A percentile compares a stretch with the other conserved stretches of the same genome.
Conservation (phyloP, 208 protist species). For the Acanthamoeba lugdunensis region DNA sequence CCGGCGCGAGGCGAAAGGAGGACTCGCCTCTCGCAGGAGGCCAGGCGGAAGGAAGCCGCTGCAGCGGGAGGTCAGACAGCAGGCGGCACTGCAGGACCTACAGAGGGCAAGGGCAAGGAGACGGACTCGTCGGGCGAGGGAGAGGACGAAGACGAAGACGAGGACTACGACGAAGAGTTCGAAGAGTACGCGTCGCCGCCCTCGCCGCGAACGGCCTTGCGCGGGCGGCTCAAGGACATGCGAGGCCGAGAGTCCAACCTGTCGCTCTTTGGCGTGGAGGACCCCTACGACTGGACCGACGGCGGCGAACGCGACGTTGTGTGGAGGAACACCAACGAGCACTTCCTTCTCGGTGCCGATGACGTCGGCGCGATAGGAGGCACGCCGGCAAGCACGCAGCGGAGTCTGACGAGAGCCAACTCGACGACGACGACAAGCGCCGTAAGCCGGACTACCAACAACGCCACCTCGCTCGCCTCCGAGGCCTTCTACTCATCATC, state of each 20-base stretch:
- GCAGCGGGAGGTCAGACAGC: background rate
- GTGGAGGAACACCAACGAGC: background rate
- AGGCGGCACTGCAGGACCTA: background rate
- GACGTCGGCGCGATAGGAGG: background rate
- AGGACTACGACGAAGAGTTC: constrained; percentile 4
- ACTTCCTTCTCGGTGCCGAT: background rate
- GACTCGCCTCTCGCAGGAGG: background rate
- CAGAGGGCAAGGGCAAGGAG: background rate
- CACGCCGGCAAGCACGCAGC: background rate
- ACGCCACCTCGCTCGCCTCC: background rate
- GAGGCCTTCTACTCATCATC: constrained; percentile 19
- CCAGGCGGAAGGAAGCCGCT: background rate
- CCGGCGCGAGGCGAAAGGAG: background rate
- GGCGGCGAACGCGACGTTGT: constrained; percentile 31
- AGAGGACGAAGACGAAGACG: background rate
- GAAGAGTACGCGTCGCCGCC: constrained; percentile 28
- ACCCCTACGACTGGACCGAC: constrained; percentile 11
- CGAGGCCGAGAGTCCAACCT: background rate
- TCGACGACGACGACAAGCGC: background rate
- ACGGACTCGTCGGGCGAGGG: constrained; percentile 30
- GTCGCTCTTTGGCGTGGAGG: constrained; percentile 14
- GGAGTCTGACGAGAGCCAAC: background rate
- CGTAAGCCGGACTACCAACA: background rate
- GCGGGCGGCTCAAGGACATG: constrained; percentile 15
- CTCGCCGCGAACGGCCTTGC: background rate